Evolutionary conservation across 768 basidiomycete genomes (phyloP), one percentile per base, ranked within the genome.

Genomic region (Hortiboletus flavorubellus): DNA sequence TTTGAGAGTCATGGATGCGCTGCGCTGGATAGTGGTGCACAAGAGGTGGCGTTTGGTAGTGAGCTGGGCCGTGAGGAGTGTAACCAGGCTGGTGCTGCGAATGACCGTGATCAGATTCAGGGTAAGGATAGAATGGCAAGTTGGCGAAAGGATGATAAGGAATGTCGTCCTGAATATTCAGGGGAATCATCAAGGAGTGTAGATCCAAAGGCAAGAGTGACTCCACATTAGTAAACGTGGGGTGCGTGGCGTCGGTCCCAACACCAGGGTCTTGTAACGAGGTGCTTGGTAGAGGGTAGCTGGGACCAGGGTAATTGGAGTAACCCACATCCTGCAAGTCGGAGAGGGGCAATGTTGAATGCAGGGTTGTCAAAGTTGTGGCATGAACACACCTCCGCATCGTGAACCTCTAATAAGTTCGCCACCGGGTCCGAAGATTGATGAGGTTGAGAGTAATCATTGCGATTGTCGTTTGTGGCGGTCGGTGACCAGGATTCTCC

Each of bases 201-300:
- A 16, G 21, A 12, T 30, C 15, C n/a, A 49, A 38, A 46, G 4
- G 18, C 16, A 45, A 16, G 11, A 26, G 16, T 14, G 39, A 30
- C 12, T 49, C 8, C 14, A 67, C 65, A 46, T 58, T 14, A 10
- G 12, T 30, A 43, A 48, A 51, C 1, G 54, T 56, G 55, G 59
- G 39, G 51, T 49, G 38, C 38, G n/a, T 39, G 15, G 38, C n/a
- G 38, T 39, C 48, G 1, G 42, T 30, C 39, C 21, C 44, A 8
- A 43, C 35, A 31, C 37, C 30, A 16, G 31, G 12, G 43, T 29
- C 38, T 26, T 54, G 54, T 12, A 40, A 51, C 3, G 46, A 51
- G 11, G 49, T 43, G 12, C 9, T 30, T 14, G 51, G 47, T 7
- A 26, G 21, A 23, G 48, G 0, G 30, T 48, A 40, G 23, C 21